Base-by-base conservation (phyloP, 306 rosid genomes). In the Morella rubra region DNA sequence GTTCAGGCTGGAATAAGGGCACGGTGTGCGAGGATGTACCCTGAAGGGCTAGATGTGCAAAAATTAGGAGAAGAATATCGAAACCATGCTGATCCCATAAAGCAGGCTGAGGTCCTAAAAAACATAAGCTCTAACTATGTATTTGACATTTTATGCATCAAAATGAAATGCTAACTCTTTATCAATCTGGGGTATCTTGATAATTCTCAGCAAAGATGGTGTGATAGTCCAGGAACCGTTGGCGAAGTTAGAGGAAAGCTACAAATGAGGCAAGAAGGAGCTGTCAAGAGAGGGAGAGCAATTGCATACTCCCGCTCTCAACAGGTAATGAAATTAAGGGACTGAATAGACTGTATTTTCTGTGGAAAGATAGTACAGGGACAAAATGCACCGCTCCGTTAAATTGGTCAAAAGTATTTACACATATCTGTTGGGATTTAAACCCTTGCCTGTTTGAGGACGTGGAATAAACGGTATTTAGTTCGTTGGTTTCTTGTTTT, bases 1-100 rank as follows among this genome's bases (percentile, higher is more conserved):
- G 96, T 89, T 84, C 96, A 95, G 80, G 83, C 94, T 20, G 82
- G 84, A 46, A 86, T 85, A 20, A 84, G 88, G 75, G 93, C 95
- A 24, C 84, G 76, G 81, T 80, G 80, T 77, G 93, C 60, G 52
- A 78, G 74, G 14, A 53, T 60, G 47, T 85, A 86, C 18, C 75
- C 83, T 42, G 82, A 84, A 80, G 85, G 77, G 19, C 83, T 82
- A 79, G 74, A 76, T 7, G 82, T 11, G 51, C 74, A 78, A 79
- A 73, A 82, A 71, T 61, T 83, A 67, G 12, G 73, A 18, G 80
- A 83, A n/a, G 81, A 77, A 50, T 77, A 72, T 68, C 73, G 18
- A 20, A 70, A 42, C 67, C 84, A 82, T 71, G 69, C 55, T 71
- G 93, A 90, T 86, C 91, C 90, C 18, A 24, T 87, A 47, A 83